These are phyloP conservation scores for Aspergillus glaucus DNA, from an alignment of 2,329 filamentous ascomycete species.

Conservation along the genomic window DNA sequence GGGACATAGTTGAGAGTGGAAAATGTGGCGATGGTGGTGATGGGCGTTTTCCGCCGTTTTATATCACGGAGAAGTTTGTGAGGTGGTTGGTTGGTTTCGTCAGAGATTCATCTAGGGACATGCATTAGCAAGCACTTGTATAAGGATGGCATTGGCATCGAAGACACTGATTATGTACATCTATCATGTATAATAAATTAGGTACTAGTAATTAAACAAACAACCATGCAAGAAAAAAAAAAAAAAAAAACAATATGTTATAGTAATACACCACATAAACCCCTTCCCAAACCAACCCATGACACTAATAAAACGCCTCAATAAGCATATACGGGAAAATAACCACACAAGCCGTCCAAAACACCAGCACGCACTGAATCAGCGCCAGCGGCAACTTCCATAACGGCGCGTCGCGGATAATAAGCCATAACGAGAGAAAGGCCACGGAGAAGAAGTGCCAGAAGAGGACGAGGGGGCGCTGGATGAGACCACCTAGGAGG, in stretches of 20 bases:
- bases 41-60: constrained; percentile 15
- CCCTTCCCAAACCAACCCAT: too few species aligned
- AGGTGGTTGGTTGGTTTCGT: constrained; percentile 6
- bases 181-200: too few species aligned
- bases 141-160: too few species aligned
- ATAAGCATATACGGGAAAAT: constrained; percentile 75
- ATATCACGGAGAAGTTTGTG: constrained; percentile 13
- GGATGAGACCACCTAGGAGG: constrained; percentile 74
- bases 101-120: too few species aligned
- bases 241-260: too few species aligned
- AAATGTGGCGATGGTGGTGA: constrained; percentile 3
- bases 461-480: constrained; percentile 69
- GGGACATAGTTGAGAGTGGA: constrained; percentile 3
- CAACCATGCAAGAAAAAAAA: too few species aligned
- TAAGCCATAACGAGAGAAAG: constrained; percentile 73
- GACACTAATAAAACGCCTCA: constrained; percentile 45
- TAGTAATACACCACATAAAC: too few species aligned
- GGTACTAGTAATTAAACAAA: too few species aligned
- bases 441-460: constrained; percentile 95
- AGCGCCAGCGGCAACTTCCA: constrained; percentile 59
- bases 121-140: too few species aligned
- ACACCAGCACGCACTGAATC: constrained; percentile 60
- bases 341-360: constrained; percentile 74
- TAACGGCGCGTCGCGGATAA: constrained; percentile 46
- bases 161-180: too few species aligned